Evolutionary conservation across 768 basidiomycete species (phyloP).

Genomic region (Xerocomus spinulosus): DNA sequence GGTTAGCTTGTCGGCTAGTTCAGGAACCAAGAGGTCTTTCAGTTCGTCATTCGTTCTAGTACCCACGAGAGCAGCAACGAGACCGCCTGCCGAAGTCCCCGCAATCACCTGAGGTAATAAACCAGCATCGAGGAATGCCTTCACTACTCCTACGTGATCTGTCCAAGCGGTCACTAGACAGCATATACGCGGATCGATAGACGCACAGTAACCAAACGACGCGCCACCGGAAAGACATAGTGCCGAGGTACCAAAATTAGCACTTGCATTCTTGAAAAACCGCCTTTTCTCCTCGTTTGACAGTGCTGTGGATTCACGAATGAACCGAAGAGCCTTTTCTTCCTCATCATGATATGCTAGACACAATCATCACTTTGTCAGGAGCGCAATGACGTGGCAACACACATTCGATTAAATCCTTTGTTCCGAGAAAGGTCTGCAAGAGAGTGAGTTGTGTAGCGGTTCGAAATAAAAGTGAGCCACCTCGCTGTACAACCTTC

Average conservation of each 20-base stretch:
- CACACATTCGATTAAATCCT: conserved; percentile 81
- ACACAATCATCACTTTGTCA: background rate
- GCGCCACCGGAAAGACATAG: conserved; percentile 96
- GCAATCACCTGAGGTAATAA: conserved; percentile 89
- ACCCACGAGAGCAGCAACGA: conserved; percentile 72
- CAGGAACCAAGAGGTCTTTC: conserved; percentile 68
- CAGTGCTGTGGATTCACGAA: conserved; percentile 69
- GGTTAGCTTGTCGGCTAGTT: conserved; percentile 77
- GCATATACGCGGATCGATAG: conserved; percentile 1
- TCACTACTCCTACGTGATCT: conserved; percentile 90
- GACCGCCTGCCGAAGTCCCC: conserved; percentile 90
- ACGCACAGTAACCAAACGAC: conserved; percentile 84
- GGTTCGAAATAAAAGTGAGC: conserved; percentile 5
- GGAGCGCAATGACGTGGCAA: background rate
- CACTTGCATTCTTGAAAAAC: conserved; percentile 87
- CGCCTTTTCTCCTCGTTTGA: conserved; percentile 84
- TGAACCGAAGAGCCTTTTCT: conserved; percentile 65
- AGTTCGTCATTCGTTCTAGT: conserved; percentile 89
- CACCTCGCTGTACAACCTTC: conserved; percentile 84
- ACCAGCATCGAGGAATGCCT: conserved; percentile 83
- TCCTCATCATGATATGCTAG: conserved; percentile 82
- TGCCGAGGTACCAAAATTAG: conserved; percentile 87
- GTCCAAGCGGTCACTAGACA: conserved; percentile 4
- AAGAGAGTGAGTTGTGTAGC: conserved; percentile 11
- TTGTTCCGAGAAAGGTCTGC: conserved; percentile 90